These are phyloP conservation scores for Populus deltoides DNA, from an alignment of 345 rosid species.

Conservation along the genomic window DNA sequence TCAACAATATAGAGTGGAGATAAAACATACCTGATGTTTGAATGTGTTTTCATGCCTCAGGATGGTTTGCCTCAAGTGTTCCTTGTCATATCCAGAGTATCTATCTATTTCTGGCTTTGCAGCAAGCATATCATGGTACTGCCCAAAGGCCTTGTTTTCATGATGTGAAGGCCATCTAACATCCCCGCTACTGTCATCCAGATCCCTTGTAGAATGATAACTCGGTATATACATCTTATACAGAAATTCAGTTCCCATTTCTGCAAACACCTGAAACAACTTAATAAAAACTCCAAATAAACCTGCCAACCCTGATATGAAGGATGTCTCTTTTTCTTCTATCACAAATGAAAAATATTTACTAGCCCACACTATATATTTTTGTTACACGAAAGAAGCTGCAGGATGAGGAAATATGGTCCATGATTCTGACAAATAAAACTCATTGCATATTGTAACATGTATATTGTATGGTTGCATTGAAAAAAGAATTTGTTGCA, in stretches of 20 bases:
- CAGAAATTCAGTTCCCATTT: constrained; percentile 71
- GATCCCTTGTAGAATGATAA: constrained; percentile 51
- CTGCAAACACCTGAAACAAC: constrained; percentile 40
- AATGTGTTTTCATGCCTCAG: constrained; percentile 67
- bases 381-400: neutral
- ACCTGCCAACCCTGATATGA: neutral
- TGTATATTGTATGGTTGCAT: neutral
- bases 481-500: neutral
- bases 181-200: constrained; percentile 39
- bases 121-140: constrained; percentile 31
- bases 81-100: constrained; percentile 37
- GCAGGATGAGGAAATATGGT: neutral
- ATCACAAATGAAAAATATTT: neutral
- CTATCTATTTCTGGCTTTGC: constrained; percentile 30
- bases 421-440: neutral
- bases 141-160: constrained; percentile 39
- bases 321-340: neutral
- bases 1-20: neutral
- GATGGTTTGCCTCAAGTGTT: constrained; percentile 59
- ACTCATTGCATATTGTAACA: neutral
- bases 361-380: neutral
- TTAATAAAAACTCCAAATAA: neutral
- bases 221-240: constrained; percentile 51
- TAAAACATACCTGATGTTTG: constrained; percentile 57
- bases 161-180: constrained; percentile 43